These are phyloP conservation scores for Coemansia asiatica DNA, from an alignment of 192 early-diverging fungal species.

Conservation along the genomic window DNA sequence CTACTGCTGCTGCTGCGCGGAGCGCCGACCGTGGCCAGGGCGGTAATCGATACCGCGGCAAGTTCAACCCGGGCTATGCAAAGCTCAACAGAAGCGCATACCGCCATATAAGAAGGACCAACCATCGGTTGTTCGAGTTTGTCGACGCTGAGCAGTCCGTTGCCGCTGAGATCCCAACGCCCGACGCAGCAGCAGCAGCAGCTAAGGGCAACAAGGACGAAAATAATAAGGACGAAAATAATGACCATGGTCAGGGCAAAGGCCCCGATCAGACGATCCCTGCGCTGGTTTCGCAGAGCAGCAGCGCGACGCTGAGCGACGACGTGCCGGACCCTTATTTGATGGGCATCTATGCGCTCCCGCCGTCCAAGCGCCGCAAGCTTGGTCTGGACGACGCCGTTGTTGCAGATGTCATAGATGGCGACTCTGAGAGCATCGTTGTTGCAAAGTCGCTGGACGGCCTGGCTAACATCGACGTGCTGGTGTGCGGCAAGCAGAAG, in stretches of 20 bases:
- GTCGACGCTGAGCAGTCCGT: slow-evolving; percentile 15
- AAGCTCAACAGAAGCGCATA: slow-evolving; percentile 10
- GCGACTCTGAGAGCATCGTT: slow-evolving; percentile 7
- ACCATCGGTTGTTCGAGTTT: slow-evolving; percentile 49
- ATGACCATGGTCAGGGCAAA: slow-evolving; percentile 4
- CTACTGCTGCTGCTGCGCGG: slow-evolving; percentile 15
- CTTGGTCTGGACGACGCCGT: slow-evolving; percentile 35
- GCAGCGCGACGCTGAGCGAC: slow-evolving; percentile 1
- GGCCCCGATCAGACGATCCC: slow-evolving; percentile 8
- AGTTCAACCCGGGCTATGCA: slow-evolving; percentile 18
- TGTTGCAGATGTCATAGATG: slow-evolving; percentile 11
- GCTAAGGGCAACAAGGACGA: neutral
- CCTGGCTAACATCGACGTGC: slow-evolving; percentile 12
- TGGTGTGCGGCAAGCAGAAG: slow-evolving; percentile 35
- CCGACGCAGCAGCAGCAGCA: neutral
- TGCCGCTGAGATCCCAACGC: neutral
- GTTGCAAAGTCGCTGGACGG: neutral
- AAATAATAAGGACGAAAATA: too few relatives aligned
- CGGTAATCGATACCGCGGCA: slow-evolving; percentile 18
- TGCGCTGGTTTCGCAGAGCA: neutral
- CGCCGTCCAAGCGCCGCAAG: slow-evolving; percentile 35
- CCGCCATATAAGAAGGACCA: slow-evolving; percentile 12
- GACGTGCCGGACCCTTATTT: slow-evolving; percentile 25
- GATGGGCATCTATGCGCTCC: slow-evolving; percentile 42
- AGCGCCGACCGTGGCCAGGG: slow-evolving; percentile 14